phyloP scores from a whole-genome alignment of 306 rosid genomes.

The Rubus parviflorus region DNA sequence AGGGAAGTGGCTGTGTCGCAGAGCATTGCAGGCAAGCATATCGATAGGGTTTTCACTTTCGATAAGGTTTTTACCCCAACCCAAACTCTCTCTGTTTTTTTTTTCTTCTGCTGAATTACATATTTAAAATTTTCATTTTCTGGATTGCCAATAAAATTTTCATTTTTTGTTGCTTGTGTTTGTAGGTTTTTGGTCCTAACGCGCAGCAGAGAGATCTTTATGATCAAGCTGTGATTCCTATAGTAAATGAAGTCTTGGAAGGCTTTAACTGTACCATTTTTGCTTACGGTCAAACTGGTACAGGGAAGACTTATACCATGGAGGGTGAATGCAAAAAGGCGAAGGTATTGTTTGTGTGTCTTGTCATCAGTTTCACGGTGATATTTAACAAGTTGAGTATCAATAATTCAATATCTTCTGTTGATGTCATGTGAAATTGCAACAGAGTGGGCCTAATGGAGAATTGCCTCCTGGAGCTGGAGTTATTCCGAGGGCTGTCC shows the following conservation, averaged over 20 bases:
- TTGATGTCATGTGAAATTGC: conserved; percentile 11
- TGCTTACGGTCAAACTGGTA: conserved; percentile 96
- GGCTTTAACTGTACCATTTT: conserved; percentile 93
- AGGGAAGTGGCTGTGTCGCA: conserved; percentile 89
- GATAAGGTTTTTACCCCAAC: conserved; percentile 59
- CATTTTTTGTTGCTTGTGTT: neutral
- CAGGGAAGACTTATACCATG: conserved; percentile 91
- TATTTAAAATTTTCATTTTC: neutral
- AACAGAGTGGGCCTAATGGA: conserved; percentile 82
- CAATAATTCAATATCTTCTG: neutral
- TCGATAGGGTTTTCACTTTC: conserved; percentile 82
- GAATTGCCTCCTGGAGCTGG: conserved; percentile 89
- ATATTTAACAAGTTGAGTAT: neutral
- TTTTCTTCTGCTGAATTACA: neutral
- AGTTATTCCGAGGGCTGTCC: conserved; percentile 90
- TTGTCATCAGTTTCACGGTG: neutral
- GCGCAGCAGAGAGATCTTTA: conserved; percentile 85
- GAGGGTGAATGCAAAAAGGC: conserved; percentile 94
- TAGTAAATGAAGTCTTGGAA: conserved; percentile 83
- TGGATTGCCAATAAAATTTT: too few species aligned
- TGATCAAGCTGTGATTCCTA: conserved; percentile 82
- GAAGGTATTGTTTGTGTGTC: conserved; percentile 49
- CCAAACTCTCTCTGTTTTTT: neutral
- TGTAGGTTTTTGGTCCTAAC: conserved; percentile 85
- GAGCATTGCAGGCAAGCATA: conserved; percentile 85